Conservation (phyloP, 2,329 filamentous ascomycete species). For the Diaporthe longicolla region DNA sequence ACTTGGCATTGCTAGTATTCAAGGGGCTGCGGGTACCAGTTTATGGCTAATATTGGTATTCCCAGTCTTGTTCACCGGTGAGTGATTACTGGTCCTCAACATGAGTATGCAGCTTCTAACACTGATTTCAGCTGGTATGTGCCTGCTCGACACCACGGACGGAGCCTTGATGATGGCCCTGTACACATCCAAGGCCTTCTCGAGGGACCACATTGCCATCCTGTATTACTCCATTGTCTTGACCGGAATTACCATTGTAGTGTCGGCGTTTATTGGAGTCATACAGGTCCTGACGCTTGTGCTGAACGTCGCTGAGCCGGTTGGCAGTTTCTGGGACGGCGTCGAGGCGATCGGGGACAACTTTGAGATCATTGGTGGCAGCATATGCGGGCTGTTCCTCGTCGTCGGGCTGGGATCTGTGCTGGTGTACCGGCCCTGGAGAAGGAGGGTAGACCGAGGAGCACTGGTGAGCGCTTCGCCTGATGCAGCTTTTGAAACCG, state of each 20-base stretch:
- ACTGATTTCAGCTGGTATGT: slow-evolving; percentile 81
- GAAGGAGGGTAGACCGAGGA: slow-evolving; percentile 60
- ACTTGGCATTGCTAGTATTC: slow-evolving; percentile 89
- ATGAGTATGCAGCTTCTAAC: neutral
- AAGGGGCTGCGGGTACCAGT: slow-evolving; percentile 86
- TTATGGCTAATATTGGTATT: slow-evolving; percentile 97
- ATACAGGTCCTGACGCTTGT: slow-evolving; percentile 87
- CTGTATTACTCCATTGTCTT: slow-evolving; percentile 94
- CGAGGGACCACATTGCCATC: slow-evolving; percentile 87
- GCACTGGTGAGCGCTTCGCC: neutral
- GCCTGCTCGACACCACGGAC: slow-evolving; percentile 91
- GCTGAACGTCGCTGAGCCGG: slow-evolving; percentile 80
- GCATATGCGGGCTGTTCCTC: slow-evolving; percentile 88
- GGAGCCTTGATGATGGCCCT: slow-evolving; percentile 95
- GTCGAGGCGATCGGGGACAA: slow-evolving; percentile 82
- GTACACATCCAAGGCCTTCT: slow-evolving; percentile 85
- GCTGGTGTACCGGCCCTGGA: slow-evolving; percentile 84
- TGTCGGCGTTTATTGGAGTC: slow-evolving; percentile 87
- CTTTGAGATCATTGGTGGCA: slow-evolving; percentile 88
- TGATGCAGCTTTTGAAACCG: neutral
- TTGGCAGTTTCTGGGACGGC: slow-evolving; percentile 91
- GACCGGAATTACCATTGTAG: slow-evolving; percentile 85
- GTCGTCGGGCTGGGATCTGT: slow-evolving; percentile 82
- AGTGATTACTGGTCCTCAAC: too few relatives aligned
- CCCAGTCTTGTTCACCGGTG: slow-evolving; percentile 88